phyloP scores from a whole-genome alignment of 2,329 filamentous ascomycete genomes.

The Sporothrix dimorphospora region DNA sequence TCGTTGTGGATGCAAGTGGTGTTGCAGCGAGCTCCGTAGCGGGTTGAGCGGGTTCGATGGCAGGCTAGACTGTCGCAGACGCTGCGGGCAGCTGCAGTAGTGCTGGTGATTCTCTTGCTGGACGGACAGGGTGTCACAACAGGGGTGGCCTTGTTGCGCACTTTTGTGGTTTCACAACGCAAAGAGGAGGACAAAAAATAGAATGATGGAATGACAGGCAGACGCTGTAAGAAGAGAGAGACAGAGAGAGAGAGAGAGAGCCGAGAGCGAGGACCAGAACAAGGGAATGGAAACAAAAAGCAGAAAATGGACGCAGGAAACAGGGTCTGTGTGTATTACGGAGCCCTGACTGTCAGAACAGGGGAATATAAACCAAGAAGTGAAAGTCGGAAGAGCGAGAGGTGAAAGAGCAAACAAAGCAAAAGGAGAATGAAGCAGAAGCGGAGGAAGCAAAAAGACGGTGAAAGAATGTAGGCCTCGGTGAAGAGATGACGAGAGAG shows the following conservation, averaged over 20 bases:
- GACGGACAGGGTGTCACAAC: background rate
- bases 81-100: conserved; percentile 19
- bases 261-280: background rate
- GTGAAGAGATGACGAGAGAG: background rate
- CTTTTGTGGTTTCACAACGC: conserved; percentile 24
- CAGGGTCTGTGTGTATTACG: conserved; percentile 20
- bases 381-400: background rate
- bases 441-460: background rate
- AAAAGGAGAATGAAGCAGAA: conserved; percentile 7
- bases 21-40: conserved; percentile 5
- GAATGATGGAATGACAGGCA: background rate
- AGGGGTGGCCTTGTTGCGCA: conserved; percentile 16
- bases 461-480: conserved; percentile 2
- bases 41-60: conserved; percentile 12
- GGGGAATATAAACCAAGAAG: conserved; percentile 14
- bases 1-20: conserved; percentile 6
- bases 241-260: background rate
- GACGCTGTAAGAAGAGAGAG: background rate
- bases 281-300: conserved; percentile 11
- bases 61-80: conserved; percentile 24
- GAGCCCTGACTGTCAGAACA: conserved; percentile 13
- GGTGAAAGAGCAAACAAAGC: background rate
- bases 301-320: background rate
- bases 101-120: conserved; percentile 7
- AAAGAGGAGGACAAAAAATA: conserved; percentile 10